Percentiles rank a stretch among this genome's conserved stretches.
Conservation (phyloP, 768 basidiomycete genomes). For the Dacryopinax primogenitus region DNA sequence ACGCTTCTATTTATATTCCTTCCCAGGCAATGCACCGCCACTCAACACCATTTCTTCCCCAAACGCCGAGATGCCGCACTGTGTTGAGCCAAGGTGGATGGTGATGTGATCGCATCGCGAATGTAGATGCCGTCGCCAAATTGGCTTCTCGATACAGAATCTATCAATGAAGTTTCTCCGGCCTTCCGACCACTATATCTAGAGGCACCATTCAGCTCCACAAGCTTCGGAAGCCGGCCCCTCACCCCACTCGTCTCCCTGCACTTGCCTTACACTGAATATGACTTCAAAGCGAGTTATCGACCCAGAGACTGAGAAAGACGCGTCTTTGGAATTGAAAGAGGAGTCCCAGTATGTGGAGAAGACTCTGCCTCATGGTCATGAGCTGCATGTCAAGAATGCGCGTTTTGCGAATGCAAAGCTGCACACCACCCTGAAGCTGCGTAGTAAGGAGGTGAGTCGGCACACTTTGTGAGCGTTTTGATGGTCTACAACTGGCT, state of each 20-base stretch:
- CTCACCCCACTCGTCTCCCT: background rate
- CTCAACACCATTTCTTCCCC: background rate
- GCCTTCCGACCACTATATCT: constrained; percentile 2
- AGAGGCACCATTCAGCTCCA: background rate
- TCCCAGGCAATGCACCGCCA: background rate
- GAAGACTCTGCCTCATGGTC: background rate
- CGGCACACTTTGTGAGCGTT: background rate
- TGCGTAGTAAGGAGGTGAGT: background rate
- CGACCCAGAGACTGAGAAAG: constrained; percentile 1
- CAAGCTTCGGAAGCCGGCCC: background rate
- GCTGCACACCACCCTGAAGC: background rate
- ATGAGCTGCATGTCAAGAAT: constrained; percentile 5
- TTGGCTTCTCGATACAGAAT: background rate
- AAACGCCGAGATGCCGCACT: background rate
- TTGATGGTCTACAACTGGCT: background rate
- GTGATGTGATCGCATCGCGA: too few relatives aligned
- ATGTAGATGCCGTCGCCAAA: background rate
- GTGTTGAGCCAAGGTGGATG: background rate
- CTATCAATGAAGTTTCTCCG: background rate
- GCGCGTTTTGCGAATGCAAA: constrained; percentile 2
- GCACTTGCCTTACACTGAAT: too few relatives aligned
- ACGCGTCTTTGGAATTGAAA: background rate
- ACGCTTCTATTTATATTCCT: background rate
- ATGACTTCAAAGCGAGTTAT: background rate
- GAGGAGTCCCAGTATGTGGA: background rate